Base-by-base conservation (phyloP, 805 yeast species). In the Clavispora santaluciae region DNA sequence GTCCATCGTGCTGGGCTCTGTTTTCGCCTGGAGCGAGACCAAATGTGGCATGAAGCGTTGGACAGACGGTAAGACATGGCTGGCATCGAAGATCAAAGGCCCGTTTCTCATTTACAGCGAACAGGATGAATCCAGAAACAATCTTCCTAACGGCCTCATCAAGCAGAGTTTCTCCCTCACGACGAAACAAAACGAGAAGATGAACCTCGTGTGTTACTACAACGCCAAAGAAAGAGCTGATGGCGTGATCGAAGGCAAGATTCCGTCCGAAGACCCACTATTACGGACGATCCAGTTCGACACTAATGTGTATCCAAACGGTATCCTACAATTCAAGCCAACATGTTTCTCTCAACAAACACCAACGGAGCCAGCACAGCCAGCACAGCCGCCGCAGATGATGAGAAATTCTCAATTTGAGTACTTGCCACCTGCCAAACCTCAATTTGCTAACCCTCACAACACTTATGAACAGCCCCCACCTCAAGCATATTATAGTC, bases 41-140 rank as follows among this genome's bases (percentile, higher is more conserved):
- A 81, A 78, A 49, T 78, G 86, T 33, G 83, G 80, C 13, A 81
- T 84, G 79, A 74, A 79, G 46, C 63, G 90, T 22, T 83, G 91
- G 90, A 83, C 90, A 1, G 91, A 83, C 53, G 87, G 90, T 15
- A 74, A 75, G 46, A 70, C 74, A 24, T 83, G 91, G 90, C 70
- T 79, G 43, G 86, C 89, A 2, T 78, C 85, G 0, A 69, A 88
- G 43, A 88, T 84, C 1, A 70, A 73, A 4, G 85, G 86, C 4
- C 69, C 75, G 2, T 82, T 82, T 52, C 61, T 82, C 22, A 44
- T 78, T 3, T 82, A 82, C 57, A 72, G 76, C 39, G 88, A 83
- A 55, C 73, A 81, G 68, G 81, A 78, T 33, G 44, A 57, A 15
- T 31, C 31, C 8, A 41, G 50, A 17, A 43, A 43, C 34, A 21